Percentiles rank a stretch among this genome's conserved stretches.
phyloP scores from a whole-genome alignment of 176 grass and related monocot species.

The Urochloa ruziziensis region DNA sequence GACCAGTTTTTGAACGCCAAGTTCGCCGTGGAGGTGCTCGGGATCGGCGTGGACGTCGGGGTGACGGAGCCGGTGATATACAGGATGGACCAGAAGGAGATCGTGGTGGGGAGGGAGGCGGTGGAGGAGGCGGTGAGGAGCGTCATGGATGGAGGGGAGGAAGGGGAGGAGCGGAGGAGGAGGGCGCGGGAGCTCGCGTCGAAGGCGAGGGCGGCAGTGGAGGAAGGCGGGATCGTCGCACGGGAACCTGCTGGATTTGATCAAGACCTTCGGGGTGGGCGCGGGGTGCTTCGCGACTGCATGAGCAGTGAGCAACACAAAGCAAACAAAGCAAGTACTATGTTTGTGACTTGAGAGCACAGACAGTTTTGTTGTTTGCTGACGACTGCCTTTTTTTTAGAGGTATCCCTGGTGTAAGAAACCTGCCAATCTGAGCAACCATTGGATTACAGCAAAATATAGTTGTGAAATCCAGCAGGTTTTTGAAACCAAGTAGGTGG shows the following conservation, averaged over 20 bases:
- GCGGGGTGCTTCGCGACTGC: not conserved
- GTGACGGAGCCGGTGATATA: slow-evolving; percentile 9
- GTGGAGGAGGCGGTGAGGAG: slow-evolving; percentile 31
- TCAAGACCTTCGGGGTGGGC: not conserved
- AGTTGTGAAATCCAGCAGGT: no score
- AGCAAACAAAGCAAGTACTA: not conserved
- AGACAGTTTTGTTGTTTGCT: no score
- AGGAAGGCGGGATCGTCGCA: slow-evolving; percentile 35
- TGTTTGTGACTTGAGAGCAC: not conserved
- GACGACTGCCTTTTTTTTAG: no score
- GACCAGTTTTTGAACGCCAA: slow-evolving; percentile 84
- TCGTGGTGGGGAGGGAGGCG: slow-evolving; percentile 1
- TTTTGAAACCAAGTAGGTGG: no score
- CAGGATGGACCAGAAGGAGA: not conserved
- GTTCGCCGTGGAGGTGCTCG: slow-evolving; percentile 62
- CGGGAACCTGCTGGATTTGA: slow-evolving; percentile 23
- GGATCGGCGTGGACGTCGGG: slow-evolving; percentile 50
- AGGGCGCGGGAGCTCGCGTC: not conserved
- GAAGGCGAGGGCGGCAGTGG: slow-evolving; percentile 8
- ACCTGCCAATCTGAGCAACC: no score
- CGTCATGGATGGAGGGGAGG: slow-evolving; percentile 35
- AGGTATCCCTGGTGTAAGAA: no score
- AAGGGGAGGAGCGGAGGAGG: slow-evolving; percentile 40
- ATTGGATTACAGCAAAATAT: no score
- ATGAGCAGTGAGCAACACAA: no score